Percentiles rank a stretch among this genome's conserved stretches.
Conservation (phyloP, 768 basidiomycete genomes). For the Lactarius psammicola region DNA sequence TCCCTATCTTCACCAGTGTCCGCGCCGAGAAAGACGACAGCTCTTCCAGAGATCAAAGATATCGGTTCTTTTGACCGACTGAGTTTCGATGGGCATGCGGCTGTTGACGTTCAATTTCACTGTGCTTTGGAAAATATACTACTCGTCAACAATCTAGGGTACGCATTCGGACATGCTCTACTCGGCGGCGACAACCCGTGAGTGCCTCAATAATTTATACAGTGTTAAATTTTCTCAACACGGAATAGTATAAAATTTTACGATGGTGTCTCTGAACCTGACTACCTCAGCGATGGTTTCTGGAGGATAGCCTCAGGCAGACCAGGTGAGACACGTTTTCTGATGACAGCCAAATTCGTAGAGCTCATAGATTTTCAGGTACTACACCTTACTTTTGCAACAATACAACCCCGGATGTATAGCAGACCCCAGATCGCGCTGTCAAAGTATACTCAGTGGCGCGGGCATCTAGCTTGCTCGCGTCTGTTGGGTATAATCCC, state of each 20-base stretch:
- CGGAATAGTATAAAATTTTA: constrained; percentile 13
- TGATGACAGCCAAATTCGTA: constrained; percentile 48
- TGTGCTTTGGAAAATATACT: constrained; percentile 3
- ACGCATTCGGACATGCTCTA: constrained; percentile 14
- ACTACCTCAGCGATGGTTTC: constrained; percentile 38
- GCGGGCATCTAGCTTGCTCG: constrained; percentile 44
- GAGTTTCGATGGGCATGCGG: constrained; percentile 42
- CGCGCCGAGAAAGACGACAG: neutral
- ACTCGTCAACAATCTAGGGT: constrained; percentile 16
- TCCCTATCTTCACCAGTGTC: neutral
- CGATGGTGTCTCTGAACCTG: constrained; percentile 8
- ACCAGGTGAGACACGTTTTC: constrained; percentile 41
- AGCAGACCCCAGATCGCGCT: constrained; percentile 12
- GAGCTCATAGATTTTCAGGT: constrained; percentile 58
- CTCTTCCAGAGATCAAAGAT: constrained; percentile 13
- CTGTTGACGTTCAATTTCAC: constrained; percentile 49
- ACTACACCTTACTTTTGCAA: constrained; percentile 27
- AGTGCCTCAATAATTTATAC: neutral
- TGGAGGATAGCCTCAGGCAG: constrained; percentile 50
- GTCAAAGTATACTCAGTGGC: constrained; percentile 38
- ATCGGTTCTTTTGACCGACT: constrained; percentile 33
- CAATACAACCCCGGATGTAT: neutral
- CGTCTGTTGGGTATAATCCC: constrained; percentile 49
- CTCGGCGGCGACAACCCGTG: neutral
- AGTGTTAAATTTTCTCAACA: neutral